Conservation (phyloP, 768 basidiomycete genomes). For the Rhodosporidiobolus odoratus region DNA sequence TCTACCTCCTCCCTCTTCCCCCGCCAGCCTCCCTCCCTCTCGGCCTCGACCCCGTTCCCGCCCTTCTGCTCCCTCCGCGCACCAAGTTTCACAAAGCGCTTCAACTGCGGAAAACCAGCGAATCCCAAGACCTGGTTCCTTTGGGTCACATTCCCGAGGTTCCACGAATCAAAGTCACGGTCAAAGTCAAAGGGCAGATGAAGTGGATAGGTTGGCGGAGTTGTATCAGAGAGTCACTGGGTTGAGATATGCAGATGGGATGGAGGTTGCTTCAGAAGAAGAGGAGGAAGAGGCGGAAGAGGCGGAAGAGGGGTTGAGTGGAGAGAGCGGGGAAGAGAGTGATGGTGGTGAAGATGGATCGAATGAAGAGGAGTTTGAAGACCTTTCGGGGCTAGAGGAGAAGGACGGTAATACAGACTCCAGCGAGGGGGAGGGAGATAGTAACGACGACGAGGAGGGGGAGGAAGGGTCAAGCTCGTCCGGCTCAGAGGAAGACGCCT, state of each 20-base stretch:
- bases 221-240: not conserved
- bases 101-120: not conserved
- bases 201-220: not conserved
- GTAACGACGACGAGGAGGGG: not conserved
- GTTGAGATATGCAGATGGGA: too few species aligned
- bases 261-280: too few species aligned
- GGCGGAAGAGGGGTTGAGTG: not conserved
- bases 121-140: too few species aligned
- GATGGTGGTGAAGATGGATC: not conserved
- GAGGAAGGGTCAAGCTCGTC: not conserved
- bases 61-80: not conserved
- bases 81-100: not conserved
- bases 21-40: not conserved
- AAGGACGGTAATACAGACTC: too few species aligned
- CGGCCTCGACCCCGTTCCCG: not conserved
- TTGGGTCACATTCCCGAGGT: too few species aligned
- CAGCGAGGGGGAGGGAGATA: not conserved
- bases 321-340: not conserved
- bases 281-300: not conserved
- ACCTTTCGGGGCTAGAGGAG: not conserved
- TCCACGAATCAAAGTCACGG: too few species aligned
- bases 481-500: not conserved
- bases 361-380: not conserved
- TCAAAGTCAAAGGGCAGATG: not conserved
- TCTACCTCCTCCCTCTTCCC: not conserved